Evolutionary conservation across 805 yeast genomes (phyloP).

Genomic region (Scheffersomyces amazonensis): DNA sequence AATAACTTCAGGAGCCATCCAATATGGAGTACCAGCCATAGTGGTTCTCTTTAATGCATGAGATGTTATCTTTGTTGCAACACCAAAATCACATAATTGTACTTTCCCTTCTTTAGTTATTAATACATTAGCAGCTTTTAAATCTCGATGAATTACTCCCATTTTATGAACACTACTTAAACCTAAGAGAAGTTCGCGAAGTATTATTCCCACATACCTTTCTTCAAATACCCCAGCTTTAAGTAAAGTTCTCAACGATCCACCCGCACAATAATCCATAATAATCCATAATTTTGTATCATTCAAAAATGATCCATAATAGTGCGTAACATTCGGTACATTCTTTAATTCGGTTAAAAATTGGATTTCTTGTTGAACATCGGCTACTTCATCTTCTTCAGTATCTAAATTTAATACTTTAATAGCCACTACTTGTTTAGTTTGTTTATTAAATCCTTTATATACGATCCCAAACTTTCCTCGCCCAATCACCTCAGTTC

Average conservation of each 20-base stretch:
- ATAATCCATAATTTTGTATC: constrained; percentile 96
- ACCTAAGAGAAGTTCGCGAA: constrained; percentile 78
- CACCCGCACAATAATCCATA: constrained; percentile 98
- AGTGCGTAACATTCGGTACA: constrained; percentile 89
- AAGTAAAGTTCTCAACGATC: constrained; percentile 81
- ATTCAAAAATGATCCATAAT: constrained; percentile 81
- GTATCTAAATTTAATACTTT: constrained; percentile 91
- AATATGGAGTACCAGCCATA: constrained; percentile 93
- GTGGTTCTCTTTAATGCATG: constrained; percentile 80
- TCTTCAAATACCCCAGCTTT: constrained; percentile 90
- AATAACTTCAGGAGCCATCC: constrained; percentile 99
- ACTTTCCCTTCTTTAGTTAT: constrained; percentile 87
- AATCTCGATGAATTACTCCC: constrained; percentile 93
- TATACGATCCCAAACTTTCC: constrained; percentile 98
- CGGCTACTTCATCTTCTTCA: constrained; percentile 89
- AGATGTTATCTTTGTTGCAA: constrained; percentile 87
- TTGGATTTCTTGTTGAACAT: constrained; percentile 90
- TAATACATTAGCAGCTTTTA: constrained; percentile 93
- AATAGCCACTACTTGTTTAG: constrained; percentile 84
- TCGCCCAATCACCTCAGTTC: constrained; percentile 89
- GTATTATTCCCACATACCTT: constrained; percentile 74
- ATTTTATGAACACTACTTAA: constrained; percentile 77
- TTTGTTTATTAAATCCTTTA: constrained; percentile 70
- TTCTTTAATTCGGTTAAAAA: constrained; percentile 77
- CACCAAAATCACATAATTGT: constrained; percentile 95